Evolutionary conservation across 169 alveolate genomes (phyloP).

Genomic region (Theileria sp.): DNA sequence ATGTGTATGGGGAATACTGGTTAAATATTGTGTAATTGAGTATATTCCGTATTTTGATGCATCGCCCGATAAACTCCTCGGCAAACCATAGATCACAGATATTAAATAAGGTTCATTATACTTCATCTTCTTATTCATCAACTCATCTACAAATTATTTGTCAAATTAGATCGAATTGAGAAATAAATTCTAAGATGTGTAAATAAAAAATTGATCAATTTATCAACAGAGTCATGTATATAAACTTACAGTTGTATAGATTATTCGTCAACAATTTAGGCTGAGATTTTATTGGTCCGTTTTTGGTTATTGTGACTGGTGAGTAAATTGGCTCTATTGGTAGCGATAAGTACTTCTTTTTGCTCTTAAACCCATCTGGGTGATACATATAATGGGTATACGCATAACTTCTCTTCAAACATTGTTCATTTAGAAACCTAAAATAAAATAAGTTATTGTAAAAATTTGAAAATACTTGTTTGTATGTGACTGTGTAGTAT

Average conservation of each 20-base stretch:
- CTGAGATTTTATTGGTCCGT: slow-evolving; percentile 40
- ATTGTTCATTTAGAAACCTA: slow-evolving; percentile 39
- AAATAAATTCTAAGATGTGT: not conserved
- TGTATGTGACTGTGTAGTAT: slow-evolving; percentile 17
- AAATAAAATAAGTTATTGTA: not conserved
- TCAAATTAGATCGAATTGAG: not conserved
- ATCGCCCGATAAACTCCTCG: slow-evolving; percentile 19
- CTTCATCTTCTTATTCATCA: not conserved
- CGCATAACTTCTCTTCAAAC: slow-evolving; percentile 33
- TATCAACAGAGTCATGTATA: not conserved
- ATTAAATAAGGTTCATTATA: slow-evolving; percentile 23
- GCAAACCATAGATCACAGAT: slow-evolving; percentile 45
- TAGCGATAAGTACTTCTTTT: slow-evolving; percentile 6
- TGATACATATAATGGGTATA: slow-evolving; percentile 51
- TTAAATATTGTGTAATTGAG: slow-evolving; percentile 29
- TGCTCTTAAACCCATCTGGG: slow-evolving; percentile 24
- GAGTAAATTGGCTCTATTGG: slow-evolving; percentile 50
- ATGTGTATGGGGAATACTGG: slow-evolving; percentile 3
- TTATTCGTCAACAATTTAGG: not conserved
- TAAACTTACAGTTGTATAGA: slow-evolving; percentile 2
- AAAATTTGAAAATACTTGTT: slow-evolving; percentile 31
- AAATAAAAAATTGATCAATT: not conserved
- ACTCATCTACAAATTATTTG: not conserved
- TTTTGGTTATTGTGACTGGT: slow-evolving; percentile 40
- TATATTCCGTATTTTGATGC: slow-evolving; percentile 46